Percentiles rank a stretch among this genome's conserved stretches.
These are phyloP conservation scores for Apiotrichum sp. DNA, from an alignment of 1,284 basidiomycete species.

Conservation along the genomic window DNA sequence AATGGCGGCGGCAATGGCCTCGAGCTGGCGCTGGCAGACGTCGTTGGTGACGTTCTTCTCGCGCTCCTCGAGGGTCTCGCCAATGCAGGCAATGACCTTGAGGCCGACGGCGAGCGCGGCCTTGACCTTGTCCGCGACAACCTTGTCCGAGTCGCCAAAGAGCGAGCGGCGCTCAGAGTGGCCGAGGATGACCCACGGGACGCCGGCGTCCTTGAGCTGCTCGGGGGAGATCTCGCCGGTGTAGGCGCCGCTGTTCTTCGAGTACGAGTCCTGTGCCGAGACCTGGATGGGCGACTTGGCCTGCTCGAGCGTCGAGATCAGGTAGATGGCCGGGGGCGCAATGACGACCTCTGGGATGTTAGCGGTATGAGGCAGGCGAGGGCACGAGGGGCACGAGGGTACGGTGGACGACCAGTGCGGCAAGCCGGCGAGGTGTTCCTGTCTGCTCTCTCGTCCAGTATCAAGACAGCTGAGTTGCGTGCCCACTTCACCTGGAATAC, in stretches of 20 bases:
- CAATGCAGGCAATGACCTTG: slow-evolving; percentile 90
- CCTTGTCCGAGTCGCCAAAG: slow-evolving; percentile 79
- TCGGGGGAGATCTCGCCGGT: slow-evolving; percentile 87
- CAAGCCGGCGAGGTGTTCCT: too few species aligned
- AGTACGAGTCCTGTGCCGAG: slow-evolving; percentile 88
- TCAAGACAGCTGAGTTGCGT: too few species aligned
- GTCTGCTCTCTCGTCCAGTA: too few species aligned
- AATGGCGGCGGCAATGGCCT: slow-evolving; percentile 63
- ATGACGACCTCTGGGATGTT: slow-evolving; percentile 72
- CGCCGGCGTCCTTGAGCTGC: slow-evolving; percentile 76
- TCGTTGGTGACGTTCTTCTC: slow-evolving; percentile 71
- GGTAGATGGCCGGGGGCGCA: slow-evolving; percentile 81
- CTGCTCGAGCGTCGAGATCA: slow-evolving; percentile 60
- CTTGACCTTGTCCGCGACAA: slow-evolving; percentile 81
- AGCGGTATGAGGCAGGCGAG: not conserved
- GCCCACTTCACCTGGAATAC: too few species aligned
- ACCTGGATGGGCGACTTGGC: slow-evolving; percentile 65
- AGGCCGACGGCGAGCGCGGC: slow-evolving; percentile 58
- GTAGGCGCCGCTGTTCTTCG: slow-evolving; percentile 80
- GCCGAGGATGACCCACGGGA: slow-evolving; percentile 93
- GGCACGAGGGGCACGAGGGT: too few species aligned
- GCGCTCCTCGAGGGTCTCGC: slow-evolving; percentile 86
- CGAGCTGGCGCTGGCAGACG: slow-evolving; percentile 77
- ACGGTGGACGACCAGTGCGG: too few species aligned
- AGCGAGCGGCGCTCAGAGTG: slow-evolving; percentile 94